Conservation (phyloP, 441 rosid species). For the Corymbia citriodora region DNA sequence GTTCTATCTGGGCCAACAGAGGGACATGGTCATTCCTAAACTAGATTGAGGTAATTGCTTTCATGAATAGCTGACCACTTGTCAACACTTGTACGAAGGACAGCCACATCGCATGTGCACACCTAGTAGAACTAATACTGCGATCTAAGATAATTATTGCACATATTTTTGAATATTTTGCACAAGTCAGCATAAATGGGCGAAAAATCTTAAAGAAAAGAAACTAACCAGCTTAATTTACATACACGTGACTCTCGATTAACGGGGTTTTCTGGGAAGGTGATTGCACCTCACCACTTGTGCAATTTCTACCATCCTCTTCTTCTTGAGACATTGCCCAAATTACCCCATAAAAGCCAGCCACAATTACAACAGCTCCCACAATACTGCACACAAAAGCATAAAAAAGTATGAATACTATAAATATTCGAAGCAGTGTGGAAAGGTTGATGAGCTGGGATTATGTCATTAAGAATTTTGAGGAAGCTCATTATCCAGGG, state of each 20-base stretch:
- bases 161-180: background rate
- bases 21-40: background rate
- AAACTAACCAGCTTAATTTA: background rate
- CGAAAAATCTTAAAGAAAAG: background rate
- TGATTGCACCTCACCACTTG: background rate
- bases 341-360: conserved; percentile 51
- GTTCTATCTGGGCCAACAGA: background rate
- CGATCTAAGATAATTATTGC: background rate
- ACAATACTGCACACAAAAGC: conserved; percentile 24
- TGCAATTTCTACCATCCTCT: background rate
- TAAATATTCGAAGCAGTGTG: background rate
- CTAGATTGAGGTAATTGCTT: background rate
- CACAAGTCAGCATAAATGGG: background rate
- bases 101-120: background rate
- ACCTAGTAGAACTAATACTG: background rate
- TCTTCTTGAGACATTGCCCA: conserved; percentile 42
- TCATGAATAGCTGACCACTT: background rate
- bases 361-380: conserved; percentile 38
- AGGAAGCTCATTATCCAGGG: background rate
- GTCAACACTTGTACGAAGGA: background rate
- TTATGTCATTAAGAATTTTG: background rate
- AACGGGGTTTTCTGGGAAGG: conserved; percentile 16
- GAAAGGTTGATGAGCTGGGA: background rate
- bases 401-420: background rate
- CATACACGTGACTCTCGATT: background rate